Evolutionary conservation across 148 eudicot species (phyloP).

Genomic region (Suaeda aralocaspica): DNA sequence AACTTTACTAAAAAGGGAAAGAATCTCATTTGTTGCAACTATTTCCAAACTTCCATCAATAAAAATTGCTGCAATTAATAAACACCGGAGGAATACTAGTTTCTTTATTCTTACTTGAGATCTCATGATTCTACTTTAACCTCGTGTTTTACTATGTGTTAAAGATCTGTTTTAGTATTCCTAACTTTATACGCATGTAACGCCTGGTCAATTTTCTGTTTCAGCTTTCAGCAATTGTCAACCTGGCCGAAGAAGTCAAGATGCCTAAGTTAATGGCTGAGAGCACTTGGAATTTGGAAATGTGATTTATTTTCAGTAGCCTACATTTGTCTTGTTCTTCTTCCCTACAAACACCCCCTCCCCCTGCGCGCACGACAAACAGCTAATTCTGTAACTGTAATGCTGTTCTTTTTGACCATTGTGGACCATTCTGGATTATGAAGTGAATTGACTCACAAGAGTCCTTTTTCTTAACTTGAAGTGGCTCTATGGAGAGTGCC

Average conservation of each 20-base stretch:
- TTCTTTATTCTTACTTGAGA: too few relatives aligned
- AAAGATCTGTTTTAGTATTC: neutral
- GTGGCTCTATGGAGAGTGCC: neutral
- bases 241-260: slow-evolving; percentile 49
- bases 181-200: neutral
- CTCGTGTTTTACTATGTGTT: neutral
- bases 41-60: too few relatives aligned
- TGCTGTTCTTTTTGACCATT: neutral
- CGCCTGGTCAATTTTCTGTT: slow-evolving; percentile 3
- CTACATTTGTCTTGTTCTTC: neutral
- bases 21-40: too few relatives aligned
- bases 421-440: slow-evolving; percentile 6
- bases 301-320: slow-evolving; percentile 34
- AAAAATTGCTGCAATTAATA: too few relatives aligned
- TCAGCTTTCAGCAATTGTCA: slow-evolving; percentile 54
- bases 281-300: slow-evolving; percentile 68
- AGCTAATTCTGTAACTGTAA: neutral
- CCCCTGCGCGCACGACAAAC: neutral
- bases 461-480: neutral
- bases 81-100: too few relatives aligned
- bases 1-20: too few relatives aligned
- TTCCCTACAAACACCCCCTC: neutral
- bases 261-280: slow-evolving; percentile 63
- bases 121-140: too few relatives aligned
- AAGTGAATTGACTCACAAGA: neutral